Percentiles rank a stretch among this genome's conserved stretches.
These are phyloP conservation scores for Collariella sp. DNA, from an alignment of 495 filamentous ascomycete genomes.

Conservation along the genomic window DNA sequence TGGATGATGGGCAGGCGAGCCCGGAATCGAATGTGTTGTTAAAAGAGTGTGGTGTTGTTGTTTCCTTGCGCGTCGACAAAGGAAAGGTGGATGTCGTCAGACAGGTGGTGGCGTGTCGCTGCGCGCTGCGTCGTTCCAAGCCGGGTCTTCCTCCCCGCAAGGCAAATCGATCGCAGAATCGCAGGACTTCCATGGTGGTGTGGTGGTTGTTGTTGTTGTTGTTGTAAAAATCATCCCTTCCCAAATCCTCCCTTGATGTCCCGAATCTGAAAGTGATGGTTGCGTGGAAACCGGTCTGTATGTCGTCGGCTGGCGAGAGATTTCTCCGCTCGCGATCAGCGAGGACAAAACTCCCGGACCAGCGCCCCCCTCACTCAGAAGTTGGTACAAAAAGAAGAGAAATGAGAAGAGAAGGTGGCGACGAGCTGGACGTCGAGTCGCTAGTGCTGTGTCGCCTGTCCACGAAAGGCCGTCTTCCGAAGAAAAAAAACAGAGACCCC, in stretches of 20 bases:
- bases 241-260: neutral
- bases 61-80: slow-evolving; percentile 1
- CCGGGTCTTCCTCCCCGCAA: slow-evolving; percentile 14
- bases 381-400: slow-evolving; percentile 9
- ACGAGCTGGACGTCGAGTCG: neutral
- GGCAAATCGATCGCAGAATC: neutral
- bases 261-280: neutral
- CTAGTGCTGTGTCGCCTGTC: neutral
- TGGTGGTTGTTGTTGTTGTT: neutral
- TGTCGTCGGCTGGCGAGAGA: slow-evolving; percentile 8
- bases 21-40: neutral
- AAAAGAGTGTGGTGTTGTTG: slow-evolving; percentile 3
- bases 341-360: neutral
- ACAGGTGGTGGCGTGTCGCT: slow-evolving; percentile 3
- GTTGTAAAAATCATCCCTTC: slow-evolving; percentile 4
- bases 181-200: neutral
- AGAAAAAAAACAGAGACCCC: slow-evolving; percentile 6
- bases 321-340: slow-evolving; percentile 15
- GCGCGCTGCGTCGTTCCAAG: neutral
- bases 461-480: slow-evolving; percentile 2
- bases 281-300: slow-evolving; percentile 4
- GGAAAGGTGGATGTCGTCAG: slow-evolving; percentile 9
- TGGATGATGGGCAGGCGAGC: neutral
- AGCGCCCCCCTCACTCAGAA: neutral
- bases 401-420: slow-evolving; percentile 1